A percentile compares a stretch with the other conserved stretches of the same genome.
phyloP scores from a whole-genome alignment of 768 basidiomycete species.

The Daedaleopsis nitida region DNA sequence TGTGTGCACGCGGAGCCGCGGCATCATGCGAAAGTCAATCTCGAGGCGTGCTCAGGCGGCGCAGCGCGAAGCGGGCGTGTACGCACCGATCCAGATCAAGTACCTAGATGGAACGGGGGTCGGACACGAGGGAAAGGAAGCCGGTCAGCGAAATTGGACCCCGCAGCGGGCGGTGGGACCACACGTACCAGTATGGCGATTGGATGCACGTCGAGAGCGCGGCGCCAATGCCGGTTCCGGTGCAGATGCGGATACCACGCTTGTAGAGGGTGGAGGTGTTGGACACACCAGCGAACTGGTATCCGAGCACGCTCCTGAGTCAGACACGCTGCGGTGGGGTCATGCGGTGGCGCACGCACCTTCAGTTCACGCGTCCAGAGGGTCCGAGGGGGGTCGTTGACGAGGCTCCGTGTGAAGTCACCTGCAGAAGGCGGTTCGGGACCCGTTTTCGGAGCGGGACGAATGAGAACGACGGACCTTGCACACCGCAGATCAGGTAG shows the following conservation, averaged over 20 bases:
- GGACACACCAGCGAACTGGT: slow-evolving; percentile 74
- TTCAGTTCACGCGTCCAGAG: slow-evolving; percentile 83
- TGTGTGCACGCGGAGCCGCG: background rate
- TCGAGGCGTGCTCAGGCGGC: slow-evolving; percentile 15
- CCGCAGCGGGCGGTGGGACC: slow-evolving; percentile 2
- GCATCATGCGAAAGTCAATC: slow-evolving; percentile 22
- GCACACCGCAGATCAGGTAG: slow-evolving; percentile 81
- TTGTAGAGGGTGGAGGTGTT: slow-evolving; percentile 81
- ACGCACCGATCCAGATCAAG: slow-evolving; percentile 74
- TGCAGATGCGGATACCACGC: slow-evolving; percentile 80
- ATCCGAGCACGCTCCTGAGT: background rate
- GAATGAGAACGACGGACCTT: slow-evolving; percentile 33
- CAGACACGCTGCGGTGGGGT: background rate
- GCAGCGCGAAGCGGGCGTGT: background rate
- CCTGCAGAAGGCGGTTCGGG: slow-evolving; percentile 37
- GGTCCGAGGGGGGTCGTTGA: slow-evolving; percentile 65
- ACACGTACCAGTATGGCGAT: slow-evolving; percentile 63
- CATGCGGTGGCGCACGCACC: slow-evolving; percentile 39
- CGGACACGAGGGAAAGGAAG: background rate
- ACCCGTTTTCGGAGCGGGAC: slow-evolving; percentile 2
- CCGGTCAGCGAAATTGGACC: slow-evolving; percentile 5
- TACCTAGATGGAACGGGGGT: slow-evolving; percentile 46
- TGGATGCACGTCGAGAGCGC: slow-evolving; percentile 81
- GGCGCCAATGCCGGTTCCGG: slow-evolving; percentile 80
- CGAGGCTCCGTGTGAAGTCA: slow-evolving; percentile 75